Base-by-base conservation (phyloP, 2,329 filamentous ascomycete species). In the Graphium sp. region DNA sequence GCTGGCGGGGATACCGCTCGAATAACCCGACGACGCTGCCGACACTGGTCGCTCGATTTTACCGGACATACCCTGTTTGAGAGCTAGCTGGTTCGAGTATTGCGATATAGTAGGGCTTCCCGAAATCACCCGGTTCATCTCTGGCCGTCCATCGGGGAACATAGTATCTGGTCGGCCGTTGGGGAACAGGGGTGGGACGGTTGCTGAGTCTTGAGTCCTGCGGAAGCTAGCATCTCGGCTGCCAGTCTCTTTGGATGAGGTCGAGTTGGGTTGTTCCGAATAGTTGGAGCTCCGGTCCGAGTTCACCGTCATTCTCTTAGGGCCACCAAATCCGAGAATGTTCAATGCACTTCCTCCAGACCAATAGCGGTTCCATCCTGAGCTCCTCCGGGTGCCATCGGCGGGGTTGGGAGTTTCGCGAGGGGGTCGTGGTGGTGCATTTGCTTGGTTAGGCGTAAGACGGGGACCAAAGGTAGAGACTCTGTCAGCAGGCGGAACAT, bases 351-450 rank as follows among this genome's bases (percentile, higher is more conserved):
- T 78, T 30, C 76, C 77, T 28, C 74, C 75, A 10, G 75, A 79
- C 66, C 78, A 83, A 50, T 82, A 83, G 30, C 69, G 58, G 47
- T 80, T 81, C 77, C 77, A 83, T 26, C 75, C 75, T 4, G 75
- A 81, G 40, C 74, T 80, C 42, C 69, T 61, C 31, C 71, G 60
- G 13, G 57, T 52, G 46, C 35, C 42, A 46, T 36, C 46, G 44
- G 32, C 49, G 54, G 33, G 53, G 54, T 44, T 39, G 53, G 34
- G 41, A 7, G 28, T 18, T 9, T 30, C 29, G 8, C 28, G 28
- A 2, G 34, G 30, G 3, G 28, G 30, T 5, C 27, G 28, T 12
- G 30, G 31, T 15, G 29, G 22, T 2, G 23, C 16, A 15, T 29
- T 28, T 10, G 18, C 8, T n/a, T n/a, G n/a, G n/a, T n/a, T n/a